Percentiles rank a stretch among this genome's conserved stretches.
Evolutionary conservation across 208 protist genomes (phyloP).

Genomic region (Angomonas deanei): DNA sequence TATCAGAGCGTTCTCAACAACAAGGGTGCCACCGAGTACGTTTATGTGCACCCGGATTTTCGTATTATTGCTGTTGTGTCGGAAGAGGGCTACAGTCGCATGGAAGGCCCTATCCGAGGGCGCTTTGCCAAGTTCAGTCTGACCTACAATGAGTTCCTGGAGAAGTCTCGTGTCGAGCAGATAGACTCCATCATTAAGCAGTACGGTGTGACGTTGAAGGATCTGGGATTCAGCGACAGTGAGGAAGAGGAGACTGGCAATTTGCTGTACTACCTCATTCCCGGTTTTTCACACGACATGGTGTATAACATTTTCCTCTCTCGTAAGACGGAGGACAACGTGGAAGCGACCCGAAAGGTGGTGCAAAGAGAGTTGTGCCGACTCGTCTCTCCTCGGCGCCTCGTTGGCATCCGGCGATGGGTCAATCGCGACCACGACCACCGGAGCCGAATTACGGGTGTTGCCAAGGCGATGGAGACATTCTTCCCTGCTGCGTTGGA

Average conservation of each 20-base stretch:
- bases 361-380: not conserved
- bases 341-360: not conserved
- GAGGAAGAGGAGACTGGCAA: too few species aligned
- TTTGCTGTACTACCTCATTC: not conserved
- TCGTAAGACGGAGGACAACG: too few species aligned
- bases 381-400: not conserved
- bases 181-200: not conserved
- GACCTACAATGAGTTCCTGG: not conserved
- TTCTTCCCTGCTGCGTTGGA: not conserved
- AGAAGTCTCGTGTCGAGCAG: not conserved
- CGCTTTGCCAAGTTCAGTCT: not conserved
- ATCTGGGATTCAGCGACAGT: too few species aligned
- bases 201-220: not conserved
- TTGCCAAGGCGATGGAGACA: not conserved
- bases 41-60: not conserved
- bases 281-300: not conserved
- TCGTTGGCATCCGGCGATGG: not conserved
- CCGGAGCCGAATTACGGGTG: too few species aligned
- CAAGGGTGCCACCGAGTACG: not conserved
- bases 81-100: not conserved
- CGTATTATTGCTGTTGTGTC: not conserved
- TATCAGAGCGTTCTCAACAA: conserved; percentile 1
- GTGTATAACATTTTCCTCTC: not conserved
- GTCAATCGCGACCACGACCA: too few species aligned
- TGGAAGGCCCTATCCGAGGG: not conserved